Conservation (phyloP, 1,284 basidiomycete genomes). For the Bjerkandera adusta region DNA sequence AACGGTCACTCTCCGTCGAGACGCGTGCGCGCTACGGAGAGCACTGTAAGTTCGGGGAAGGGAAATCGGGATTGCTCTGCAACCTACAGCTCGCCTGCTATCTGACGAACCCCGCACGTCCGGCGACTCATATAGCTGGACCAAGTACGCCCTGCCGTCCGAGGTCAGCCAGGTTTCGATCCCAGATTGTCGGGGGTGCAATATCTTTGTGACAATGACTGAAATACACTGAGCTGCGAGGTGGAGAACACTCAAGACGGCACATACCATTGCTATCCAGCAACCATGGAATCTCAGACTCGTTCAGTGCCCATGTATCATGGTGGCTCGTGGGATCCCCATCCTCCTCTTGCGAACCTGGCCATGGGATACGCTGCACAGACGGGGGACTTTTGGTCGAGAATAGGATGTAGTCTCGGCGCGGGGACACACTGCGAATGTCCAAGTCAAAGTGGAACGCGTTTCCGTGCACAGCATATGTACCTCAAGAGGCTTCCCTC, state of each 20-base stretch:
- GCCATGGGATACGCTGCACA: slow-evolving; percentile 81
- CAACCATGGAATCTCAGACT: slow-evolving; percentile 69
- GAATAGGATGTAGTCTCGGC: slow-evolving; percentile 65
- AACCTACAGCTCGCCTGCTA: neutral
- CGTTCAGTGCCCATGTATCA: slow-evolving; percentile 72
- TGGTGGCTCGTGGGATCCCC: slow-evolving; percentile 37
- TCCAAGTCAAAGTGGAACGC: slow-evolving; percentile 27
- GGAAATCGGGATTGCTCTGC: neutral
- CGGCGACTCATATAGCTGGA: slow-evolving; percentile 44
- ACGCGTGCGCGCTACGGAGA: neutral
- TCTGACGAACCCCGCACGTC: slow-evolving; percentile 5
- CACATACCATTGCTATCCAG: slow-evolving; percentile 60
- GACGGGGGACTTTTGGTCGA: slow-evolving; percentile 70
- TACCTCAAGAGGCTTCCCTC: slow-evolving; percentile 75
- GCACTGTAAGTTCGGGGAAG: neutral
- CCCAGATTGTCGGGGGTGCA: slow-evolving; percentile 38
- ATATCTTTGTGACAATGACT: slow-evolving; percentile 63
- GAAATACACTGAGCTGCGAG: slow-evolving; percentile 1
- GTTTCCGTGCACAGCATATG: too few relatives aligned
- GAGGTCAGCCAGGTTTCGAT: slow-evolving; percentile 82
- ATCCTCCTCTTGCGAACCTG: slow-evolving; percentile 32
- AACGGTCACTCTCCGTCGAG: neutral
- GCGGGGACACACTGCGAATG: slow-evolving; percentile 62
- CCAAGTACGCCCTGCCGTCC: slow-evolving; percentile 77
- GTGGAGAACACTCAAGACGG: neutral